Base-by-base conservation (phyloP, 2,329 filamentous ascomycete genomes). In the Epichloe scottii region DNA sequence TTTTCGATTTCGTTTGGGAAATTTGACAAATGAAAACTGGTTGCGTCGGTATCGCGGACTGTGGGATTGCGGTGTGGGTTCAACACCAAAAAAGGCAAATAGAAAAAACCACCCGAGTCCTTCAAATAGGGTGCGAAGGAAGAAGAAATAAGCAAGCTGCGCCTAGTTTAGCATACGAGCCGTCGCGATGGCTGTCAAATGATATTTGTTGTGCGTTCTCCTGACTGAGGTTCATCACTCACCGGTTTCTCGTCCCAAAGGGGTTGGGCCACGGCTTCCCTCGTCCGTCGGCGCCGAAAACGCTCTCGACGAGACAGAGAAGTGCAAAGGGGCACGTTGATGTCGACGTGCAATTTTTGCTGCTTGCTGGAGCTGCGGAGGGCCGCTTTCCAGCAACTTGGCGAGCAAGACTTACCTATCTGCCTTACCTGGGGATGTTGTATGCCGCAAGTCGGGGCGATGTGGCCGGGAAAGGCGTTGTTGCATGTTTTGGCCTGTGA, bases 401-500 rank as follows among this genome's bases (percentile, higher is more conserved):
- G 48, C 48, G 48, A 52, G 52, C 38, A 39, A 51, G 39, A 54
- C 52, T 55, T 56, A 56, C 56, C 57, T 55, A 43, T 51, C 49
- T 54, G 42, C 50, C 51, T 54, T 50, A 50, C 52, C 52, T 54
- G 43, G 46, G 35, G 19, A 51, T 49, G 52, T 52, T 52, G 52
- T 8, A 40, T 43, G 46, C 45, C 48, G 45, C 51, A 33, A 42
- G 52, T 34, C 44, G 39, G 45, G 48, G 39, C 49, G 49, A 45
- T 35, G 45, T 19, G 33, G 45, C 46, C 35, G 42, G 38, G 48
- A 51, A 54, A 52, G 37, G 43, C 37, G 50, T 53, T 54, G 50
- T 53, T 54, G 50, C 47, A 50, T 61, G 60, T 60, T 61, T 60
- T 61, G 58, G 58, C 60, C 56, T 54, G 59, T 61, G 60, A 59